These are phyloP conservation scores for Fusarium sp. DNA, from an alignment of 2,329 filamentous ascomycete species.

Conservation along the genomic window DNA sequence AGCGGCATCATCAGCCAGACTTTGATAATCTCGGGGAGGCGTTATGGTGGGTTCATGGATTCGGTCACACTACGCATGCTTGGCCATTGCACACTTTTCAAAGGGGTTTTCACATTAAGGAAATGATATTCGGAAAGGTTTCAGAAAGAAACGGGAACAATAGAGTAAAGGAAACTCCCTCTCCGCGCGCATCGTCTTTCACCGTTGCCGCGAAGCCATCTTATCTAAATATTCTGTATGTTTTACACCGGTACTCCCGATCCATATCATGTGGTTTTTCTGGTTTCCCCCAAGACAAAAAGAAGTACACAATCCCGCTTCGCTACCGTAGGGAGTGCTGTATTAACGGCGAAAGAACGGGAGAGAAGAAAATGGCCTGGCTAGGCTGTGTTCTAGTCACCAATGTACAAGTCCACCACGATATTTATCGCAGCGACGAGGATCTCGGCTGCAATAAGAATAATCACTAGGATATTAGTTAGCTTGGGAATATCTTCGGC, in stretches of 20 bases:
- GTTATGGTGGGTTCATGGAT: constrained; percentile 42
- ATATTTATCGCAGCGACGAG: constrained; percentile 94
- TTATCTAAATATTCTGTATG: constrained; percentile 39
- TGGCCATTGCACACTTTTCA: constrained; percentile 27
- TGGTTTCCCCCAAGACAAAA: constrained; percentile 8
- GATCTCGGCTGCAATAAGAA: constrained; percentile 96
- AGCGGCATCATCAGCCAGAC: constrained; percentile 3
- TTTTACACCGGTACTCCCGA: constrained; percentile 30
- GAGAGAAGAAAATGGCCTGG: background rate
- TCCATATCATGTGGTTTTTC: constrained; percentile 7
- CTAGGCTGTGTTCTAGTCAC: constrained; percentile 42
- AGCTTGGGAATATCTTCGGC: background rate
- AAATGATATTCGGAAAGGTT: constrained; percentile 24
- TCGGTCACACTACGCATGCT: constrained; percentile 24
- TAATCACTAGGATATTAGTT: constrained; percentile 74
- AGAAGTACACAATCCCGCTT: constrained; percentile 19
- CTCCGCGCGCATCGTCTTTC: constrained; percentile 21
- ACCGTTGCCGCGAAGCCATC: constrained; percentile 40
- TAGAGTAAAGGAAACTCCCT: constrained; percentile 15
- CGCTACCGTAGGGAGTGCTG: constrained; percentile 6
- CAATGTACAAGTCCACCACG: constrained; percentile 87
- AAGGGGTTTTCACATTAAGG: constrained; percentile 17
- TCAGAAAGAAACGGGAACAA: constrained; percentile 8
- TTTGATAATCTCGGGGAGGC: constrained; percentile 33
- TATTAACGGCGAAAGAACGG: constrained; percentile 5